Conservation (phyloP, 176 grass and related monocot species). For the Chloris gayana region DNA sequence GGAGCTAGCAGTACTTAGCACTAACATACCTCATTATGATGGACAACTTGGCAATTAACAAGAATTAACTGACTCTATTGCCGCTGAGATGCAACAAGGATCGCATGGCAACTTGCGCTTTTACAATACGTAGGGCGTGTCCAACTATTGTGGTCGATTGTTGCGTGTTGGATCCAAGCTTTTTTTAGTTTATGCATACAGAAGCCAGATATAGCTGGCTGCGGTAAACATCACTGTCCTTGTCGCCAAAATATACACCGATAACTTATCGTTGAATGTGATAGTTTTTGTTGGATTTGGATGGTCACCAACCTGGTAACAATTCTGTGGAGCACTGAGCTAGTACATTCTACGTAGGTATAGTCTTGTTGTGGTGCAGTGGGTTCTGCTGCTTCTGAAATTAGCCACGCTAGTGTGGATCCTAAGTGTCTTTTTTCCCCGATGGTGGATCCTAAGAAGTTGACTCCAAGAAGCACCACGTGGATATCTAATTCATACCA, state of each 20-base stretch:
- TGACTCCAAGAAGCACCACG: neutral
- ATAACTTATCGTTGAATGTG: slow-evolving; percentile 11
- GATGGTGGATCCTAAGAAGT: no score
- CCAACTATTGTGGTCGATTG: slow-evolving; percentile 9
- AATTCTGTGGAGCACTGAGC: neutral
- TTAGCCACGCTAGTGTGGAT: no score
- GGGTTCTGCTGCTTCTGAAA: no score
- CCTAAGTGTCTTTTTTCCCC: no score
- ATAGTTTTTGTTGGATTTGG: slow-evolving; percentile 18
- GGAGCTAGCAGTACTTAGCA: neutral
- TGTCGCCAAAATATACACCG: neutral
- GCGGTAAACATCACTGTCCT: slow-evolving; percentile 18
- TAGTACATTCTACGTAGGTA: neutral
- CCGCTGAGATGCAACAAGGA: slow-evolving; percentile 21
- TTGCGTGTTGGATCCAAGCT: slow-evolving; percentile 16
- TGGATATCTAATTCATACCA: no score
- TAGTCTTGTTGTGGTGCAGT: no score
- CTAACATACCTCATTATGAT: neutral
- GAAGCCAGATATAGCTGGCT: neutral
- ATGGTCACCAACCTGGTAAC: neutral
- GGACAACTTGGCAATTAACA: slow-evolving; percentile 33
- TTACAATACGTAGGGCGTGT: neutral
- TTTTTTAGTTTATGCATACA: neutral
- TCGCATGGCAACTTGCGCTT: slow-evolving; percentile 35
- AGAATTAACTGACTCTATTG: neutral